phyloP scores from a whole-genome alignment of 495 filamentous ascomycete species.

The Penicillium malachiteum region DNA sequence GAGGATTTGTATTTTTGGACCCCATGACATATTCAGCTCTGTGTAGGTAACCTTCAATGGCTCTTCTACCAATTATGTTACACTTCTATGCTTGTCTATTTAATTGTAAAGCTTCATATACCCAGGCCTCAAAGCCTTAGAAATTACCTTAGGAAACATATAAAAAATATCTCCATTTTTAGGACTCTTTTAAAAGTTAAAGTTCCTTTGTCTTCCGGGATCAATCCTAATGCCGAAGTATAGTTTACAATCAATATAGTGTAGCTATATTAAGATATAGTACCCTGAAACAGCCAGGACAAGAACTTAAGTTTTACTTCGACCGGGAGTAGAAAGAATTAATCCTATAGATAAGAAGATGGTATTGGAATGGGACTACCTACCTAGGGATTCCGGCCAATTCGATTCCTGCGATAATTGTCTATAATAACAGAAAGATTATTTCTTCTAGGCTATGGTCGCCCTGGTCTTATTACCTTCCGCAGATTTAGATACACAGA shows the following conservation, averaged over 20 bases:
- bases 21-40: too few relatives aligned
- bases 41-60: too few relatives aligned
- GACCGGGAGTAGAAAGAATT: constrained; percentile 14
- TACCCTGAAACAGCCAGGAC: constrained; percentile 16
- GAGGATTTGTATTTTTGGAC: too few relatives aligned
- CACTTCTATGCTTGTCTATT: too few relatives aligned
- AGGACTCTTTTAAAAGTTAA: too few relatives aligned
- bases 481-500: too few relatives aligned
- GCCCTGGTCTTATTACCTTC: not conserved
- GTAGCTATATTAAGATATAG: constrained; percentile 8
- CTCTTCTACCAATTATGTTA: too few relatives aligned
- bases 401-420: not conserved
- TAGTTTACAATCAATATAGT: not conserved
- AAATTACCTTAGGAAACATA: too few relatives aligned
- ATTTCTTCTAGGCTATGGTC: constrained; percentile 3
- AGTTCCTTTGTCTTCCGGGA: constrained; percentile 1
- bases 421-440: not conserved
- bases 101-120: too few relatives aligned
- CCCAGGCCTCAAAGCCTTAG: too few relatives aligned
- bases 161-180: too few relatives aligned
- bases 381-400: not conserved
- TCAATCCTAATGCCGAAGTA: not conserved
- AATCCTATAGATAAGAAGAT: constrained; percentile 3
- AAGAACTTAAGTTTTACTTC: constrained; percentile 18
- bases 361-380: not conserved